Evolutionary conservation across 129 eudicot species (phyloP).

Genomic region (Helianthus annuus): HanXRQr2.0-SUNRISE NC_035447.2:119467849-119468348

Average conservation of each 20-base stretch:
- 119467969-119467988: conserved; percentile 48
- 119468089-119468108: conserved; percentile 64
- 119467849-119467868: no score
- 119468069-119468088: conserved; percentile 67
- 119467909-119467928: neutral
- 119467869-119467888: no score
- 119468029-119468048: conserved; percentile 84
- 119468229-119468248: conserved; percentile 12
- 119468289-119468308: neutral
- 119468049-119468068: conserved; percentile 69
- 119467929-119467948: neutral
- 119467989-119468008: conserved; percentile 69
- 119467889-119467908: neutral
- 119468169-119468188: conserved; percentile 89
- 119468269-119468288: neutral
- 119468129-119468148: conserved; percentile 78
- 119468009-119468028: conserved; percentile 54
- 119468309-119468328: conserved; percentile 89
- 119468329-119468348: conserved; percentile 92
- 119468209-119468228: conserved; percentile 94
- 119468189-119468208: conserved; percentile 77
- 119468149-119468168: conserved; percentile 92
- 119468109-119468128: conserved; percentile 93
- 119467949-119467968: neutral
- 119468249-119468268: neutral